Conservation (phyloP, 495 filamentous ascomycete species). For the Thermothielavioides terrestris region DNA sequence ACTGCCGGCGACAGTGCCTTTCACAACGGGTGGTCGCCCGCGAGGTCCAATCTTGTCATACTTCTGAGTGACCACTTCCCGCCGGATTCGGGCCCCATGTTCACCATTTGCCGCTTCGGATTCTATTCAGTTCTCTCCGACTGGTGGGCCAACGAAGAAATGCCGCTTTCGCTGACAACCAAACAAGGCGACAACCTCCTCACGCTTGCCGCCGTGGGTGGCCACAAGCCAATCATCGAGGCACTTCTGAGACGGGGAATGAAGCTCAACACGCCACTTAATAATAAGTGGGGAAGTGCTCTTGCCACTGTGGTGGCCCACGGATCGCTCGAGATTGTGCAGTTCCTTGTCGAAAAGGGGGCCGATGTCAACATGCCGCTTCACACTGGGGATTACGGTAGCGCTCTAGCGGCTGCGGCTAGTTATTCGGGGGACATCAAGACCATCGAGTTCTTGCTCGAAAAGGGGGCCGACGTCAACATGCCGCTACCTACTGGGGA, state of each 20-base stretch:
- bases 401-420: too few species aligned
- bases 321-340: too few species aligned
- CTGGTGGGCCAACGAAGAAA: slow-evolving; percentile 21
- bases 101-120: slow-evolving; percentile 22
- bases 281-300: too few species aligned
- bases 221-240: neutral
- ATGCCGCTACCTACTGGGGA: too few species aligned
- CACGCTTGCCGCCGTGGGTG: neutral
- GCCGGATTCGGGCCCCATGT: slow-evolving; percentile 4
- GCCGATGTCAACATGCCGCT: slow-evolving; percentile 14
- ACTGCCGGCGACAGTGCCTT: too few species aligned
- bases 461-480: too few species aligned
- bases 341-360: too few species aligned
- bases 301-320: too few species aligned
- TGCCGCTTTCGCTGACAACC: neutral
- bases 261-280: too few species aligned
- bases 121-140: slow-evolving; percentile 20
- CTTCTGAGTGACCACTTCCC: neutral
- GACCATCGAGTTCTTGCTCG: too few species aligned
- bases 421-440: too few species aligned
- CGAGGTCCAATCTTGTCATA: neutral
- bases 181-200: neutral
- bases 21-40: neutral
- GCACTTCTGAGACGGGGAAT: slow-evolving; percentile 13
- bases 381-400: slow-evolving; percentile 6